phyloP scores from a whole-genome alignment of 1,284 basidiomycete genomes.

The Austropuccinia psidii region DNA sequence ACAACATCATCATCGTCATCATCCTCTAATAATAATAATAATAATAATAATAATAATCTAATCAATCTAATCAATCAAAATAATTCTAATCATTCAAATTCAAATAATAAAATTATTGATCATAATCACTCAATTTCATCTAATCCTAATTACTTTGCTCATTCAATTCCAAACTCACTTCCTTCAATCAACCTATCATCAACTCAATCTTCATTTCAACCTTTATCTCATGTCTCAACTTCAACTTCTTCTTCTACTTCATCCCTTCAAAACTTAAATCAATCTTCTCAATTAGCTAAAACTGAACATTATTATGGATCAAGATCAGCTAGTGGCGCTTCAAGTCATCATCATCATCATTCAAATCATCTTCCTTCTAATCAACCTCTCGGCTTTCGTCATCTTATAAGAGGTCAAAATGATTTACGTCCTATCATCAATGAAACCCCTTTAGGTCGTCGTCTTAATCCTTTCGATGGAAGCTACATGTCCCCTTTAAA shows the following conservation, averaged over 20 bases:
- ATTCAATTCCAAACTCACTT: background rate
- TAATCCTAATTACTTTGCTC: too few relatives aligned
- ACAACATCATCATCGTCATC: too few relatives aligned
- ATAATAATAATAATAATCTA: too few relatives aligned
- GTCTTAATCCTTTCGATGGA: slow-evolving; percentile 23
- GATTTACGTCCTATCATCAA: slow-evolving; percentile 21
- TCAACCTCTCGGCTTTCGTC: slow-evolving; percentile 21
- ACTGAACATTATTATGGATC: slow-evolving; percentile 34
- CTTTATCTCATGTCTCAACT: too few relatives aligned
- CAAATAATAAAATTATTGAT: too few relatives aligned
- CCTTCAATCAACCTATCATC: background rate
- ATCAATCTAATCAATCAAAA: too few relatives aligned
- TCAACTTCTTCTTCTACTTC: too few relatives aligned
- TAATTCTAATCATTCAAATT: too few relatives aligned
- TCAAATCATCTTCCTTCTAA: background rate
- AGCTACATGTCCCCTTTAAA: slow-evolving; percentile 57
- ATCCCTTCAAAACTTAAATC: too few relatives aligned
- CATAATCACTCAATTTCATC: too few relatives aligned
- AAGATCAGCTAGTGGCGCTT: slow-evolving; percentile 16
- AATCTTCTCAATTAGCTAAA: slow-evolving; percentile 9
- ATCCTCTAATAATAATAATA: too few relatives aligned
- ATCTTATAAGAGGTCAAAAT: background rate
- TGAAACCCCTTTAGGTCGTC: slow-evolving; percentile 5
- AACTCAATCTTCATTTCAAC: background rate
- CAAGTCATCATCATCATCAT: slow-evolving; percentile 8